These are phyloP conservation scores for Cystobasidium ongulense DNA, from an alignment of 768 basidiomycete species.

Conservation along the genomic window DNA sequence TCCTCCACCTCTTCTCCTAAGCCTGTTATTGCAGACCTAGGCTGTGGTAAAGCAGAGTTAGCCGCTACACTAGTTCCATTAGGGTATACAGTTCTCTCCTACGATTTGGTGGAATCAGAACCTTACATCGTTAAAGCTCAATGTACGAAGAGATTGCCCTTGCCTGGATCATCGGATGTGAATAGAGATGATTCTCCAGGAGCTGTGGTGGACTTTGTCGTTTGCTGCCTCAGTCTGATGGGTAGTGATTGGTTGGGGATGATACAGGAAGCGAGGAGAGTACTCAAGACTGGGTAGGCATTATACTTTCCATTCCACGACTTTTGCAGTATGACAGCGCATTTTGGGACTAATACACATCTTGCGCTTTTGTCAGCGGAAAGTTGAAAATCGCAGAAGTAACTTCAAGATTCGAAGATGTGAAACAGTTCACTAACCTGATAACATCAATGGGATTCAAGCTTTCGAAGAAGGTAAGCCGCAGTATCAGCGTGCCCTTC, in stretches of 20 bases:
- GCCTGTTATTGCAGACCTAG: conserved; percentile 80
- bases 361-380: conserved; percentile 51
- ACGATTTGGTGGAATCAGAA: conserved; percentile 56
- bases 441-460: conserved; percentile 65
- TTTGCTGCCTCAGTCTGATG: conserved; percentile 95
- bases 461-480: conserved; percentile 57
- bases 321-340: background rate
- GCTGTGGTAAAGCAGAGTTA: conserved; percentile 87
- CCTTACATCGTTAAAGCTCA: conserved; percentile 77
- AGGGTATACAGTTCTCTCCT: conserved; percentile 59
- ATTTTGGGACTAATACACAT: background rate
- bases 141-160: conserved; percentile 66
- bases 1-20: conserved; percentile 46
- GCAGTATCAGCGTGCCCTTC: too few species aligned
- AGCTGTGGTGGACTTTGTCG: conserved; percentile 77
- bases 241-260: conserved; percentile 91
- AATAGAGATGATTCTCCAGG: conserved; percentile 52
- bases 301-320: background rate
- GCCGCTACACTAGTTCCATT: conserved; percentile 57
- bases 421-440: conserved; percentile 60
- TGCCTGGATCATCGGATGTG: conserved; percentile 62
- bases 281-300: conserved; percentile 70
- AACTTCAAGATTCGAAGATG: conserved; percentile 65
- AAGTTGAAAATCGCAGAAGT: conserved; percentile 83
- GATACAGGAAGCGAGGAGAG: conserved; percentile 78